A percentile compares a stretch with the other conserved stretches of the same genome.
These are phyloP conservation scores for Chenopodium album DNA, from an alignment of 148 eudicot genomes.

Conservation along the genomic window DNA sequence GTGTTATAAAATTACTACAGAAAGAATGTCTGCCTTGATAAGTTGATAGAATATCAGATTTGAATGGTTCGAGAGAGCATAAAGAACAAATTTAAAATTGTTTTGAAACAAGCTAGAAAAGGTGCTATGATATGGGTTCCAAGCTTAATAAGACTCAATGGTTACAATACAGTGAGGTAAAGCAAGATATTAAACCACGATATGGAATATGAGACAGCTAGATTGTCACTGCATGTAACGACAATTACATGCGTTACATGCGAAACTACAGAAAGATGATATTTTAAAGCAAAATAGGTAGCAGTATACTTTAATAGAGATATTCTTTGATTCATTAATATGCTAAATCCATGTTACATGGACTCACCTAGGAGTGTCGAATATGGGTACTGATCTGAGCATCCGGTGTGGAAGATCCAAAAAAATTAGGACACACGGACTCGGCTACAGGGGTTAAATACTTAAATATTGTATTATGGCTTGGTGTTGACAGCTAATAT, in stretches of 20 bases:
- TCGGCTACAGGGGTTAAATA: not conserved
- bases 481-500: too few species aligned
- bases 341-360: too few species aligned
- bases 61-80: not conserved
- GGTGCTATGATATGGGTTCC: not conserved
- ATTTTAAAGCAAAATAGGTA: too few species aligned
- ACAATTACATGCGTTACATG: not conserved
- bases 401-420: too few species aligned
- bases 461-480: too few species aligned
- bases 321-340: too few species aligned
- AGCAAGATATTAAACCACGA: not conserved
- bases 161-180: not conserved
- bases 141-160: not conserved
- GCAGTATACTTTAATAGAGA: too few species aligned
- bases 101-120: not conserved
- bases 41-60: not conserved
- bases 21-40: not conserved
- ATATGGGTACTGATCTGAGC: too few species aligned
- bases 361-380: too few species aligned
- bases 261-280: too few species aligned
- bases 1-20: not conserved
- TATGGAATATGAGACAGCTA: not conserved
- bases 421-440: too few species aligned
- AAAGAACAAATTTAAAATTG: not conserved
- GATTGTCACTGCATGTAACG: not conserved